These are phyloP conservation scores for Mesembryanthemum crystallinum DNA, from an alignment of 148 eudicot genomes.

Conservation along the genomic window DNA sequence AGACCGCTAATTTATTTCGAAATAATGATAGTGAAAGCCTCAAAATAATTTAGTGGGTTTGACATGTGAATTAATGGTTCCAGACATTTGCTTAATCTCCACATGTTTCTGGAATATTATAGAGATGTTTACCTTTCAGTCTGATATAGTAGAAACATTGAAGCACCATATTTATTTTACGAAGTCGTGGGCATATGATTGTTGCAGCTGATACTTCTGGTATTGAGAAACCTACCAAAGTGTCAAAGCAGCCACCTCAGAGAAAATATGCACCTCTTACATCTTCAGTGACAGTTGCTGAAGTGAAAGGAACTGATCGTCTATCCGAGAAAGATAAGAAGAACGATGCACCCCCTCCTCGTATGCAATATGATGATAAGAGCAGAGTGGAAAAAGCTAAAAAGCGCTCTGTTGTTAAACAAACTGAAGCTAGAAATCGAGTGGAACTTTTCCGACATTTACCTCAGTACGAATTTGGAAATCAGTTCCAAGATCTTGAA, in stretches of 20 bases:
- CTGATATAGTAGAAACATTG: neutral
- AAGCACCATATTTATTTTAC: neutral
- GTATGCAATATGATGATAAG: slow-evolving; percentile 89
- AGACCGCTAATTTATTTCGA: neutral
- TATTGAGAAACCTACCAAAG: slow-evolving; percentile 39
- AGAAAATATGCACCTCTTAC: slow-evolving; percentile 45
- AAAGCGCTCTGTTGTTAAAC: slow-evolving; percentile 65
- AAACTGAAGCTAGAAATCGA: slow-evolving; percentile 73
- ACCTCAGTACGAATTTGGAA: slow-evolving; percentile 89
- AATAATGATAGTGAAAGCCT: no score
- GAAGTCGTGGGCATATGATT: neutral
- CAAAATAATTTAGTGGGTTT: neutral
- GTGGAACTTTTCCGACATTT: slow-evolving; percentile 85
- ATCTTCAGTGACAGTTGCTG: slow-evolving; percentile 47
- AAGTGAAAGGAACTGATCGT: slow-evolving; percentile 61
- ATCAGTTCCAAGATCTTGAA: slow-evolving; percentile 64
- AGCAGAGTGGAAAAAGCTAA: slow-evolving; percentile 81
- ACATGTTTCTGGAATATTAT: no score
- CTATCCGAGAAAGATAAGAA: slow-evolving; percentile 71
- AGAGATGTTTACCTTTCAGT: neutral
- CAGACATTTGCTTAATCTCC: no score
- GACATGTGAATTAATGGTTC: neutral
- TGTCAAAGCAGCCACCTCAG: slow-evolving; percentile 42
- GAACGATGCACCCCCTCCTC: slow-evolving; percentile 74
- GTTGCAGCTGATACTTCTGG: slow-evolving; percentile 35